Base-by-base conservation (phyloP, 192 early-diverging fungal genomes). In the Glomus cerebriforme region DNA sequence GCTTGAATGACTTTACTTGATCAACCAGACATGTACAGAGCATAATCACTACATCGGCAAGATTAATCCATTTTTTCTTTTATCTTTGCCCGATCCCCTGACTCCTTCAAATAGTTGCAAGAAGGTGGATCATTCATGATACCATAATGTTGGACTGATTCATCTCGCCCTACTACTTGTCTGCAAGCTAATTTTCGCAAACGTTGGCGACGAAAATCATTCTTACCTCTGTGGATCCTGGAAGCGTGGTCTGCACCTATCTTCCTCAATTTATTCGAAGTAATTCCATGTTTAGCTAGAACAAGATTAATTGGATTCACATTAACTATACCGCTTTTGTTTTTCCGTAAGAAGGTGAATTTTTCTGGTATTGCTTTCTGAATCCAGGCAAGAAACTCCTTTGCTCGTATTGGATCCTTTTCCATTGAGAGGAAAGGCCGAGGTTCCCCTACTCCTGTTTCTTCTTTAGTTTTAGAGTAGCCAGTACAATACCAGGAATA, bases 401-500 rank as follows among this genome's bases (percentile, higher is more conserved):
- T 35, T 13, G 67, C 34, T 32, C 29, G 35, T 69, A 69, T 2
- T 24, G 24, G 67, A 69, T 69, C 39, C 17, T 69, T 69, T 27
- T 69, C 34, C 67, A 69, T 69, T 34, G 34, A 69, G 2, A 69
- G 22, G 7, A 69, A 69, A 37, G 35, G 35, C 4, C 4, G 4
- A 5, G 35, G 35, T 5, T 37, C 35, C 4, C 35, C 35, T 37
- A 5, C 1, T 37, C 35, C 35, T 5, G 35, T 37, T 37, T 3
- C 35, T 3, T 43, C 34, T 43, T 32, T 37, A 69, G 3, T 69
- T 69, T 69, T 69, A 2, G 67, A 26, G 34, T 69, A 69, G 1
- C 67, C 67, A 45, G 34, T 69, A 37, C 67, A 69, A 32, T 69
- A 69, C 34, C 34, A 45, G 17, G 7, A 43, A 69, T 69, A 69